A percentile compares a stretch with the other conserved stretches of the same genome.
phyloP scores from a whole-genome alignment of 1,284 basidiomycete species.

The Fistulina hepatica region DNA sequence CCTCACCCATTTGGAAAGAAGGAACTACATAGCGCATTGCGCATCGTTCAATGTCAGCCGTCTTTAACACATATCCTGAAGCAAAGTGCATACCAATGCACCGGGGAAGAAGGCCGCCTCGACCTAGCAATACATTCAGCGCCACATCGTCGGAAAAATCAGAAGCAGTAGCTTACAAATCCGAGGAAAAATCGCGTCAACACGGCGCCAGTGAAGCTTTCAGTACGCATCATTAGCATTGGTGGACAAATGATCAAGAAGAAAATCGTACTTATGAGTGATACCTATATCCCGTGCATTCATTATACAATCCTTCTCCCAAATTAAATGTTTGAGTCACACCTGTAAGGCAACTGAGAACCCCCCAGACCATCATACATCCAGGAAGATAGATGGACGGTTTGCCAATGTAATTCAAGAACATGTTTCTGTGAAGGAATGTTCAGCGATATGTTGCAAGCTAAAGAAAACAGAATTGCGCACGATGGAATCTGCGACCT shows the following conservation, averaged over 20 bases:
- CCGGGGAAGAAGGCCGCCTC: conserved; percentile 63
- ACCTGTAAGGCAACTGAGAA: conserved; percentile 52
- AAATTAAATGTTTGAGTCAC: background rate
- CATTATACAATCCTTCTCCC: background rate
- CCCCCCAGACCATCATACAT: conserved; percentile 62
- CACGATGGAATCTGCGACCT: too few species aligned
- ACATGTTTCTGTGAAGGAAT: conserved; percentile 45
- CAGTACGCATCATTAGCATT: conserved; percentile 2
- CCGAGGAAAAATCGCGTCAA: conserved; percentile 61
- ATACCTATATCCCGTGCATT: conserved; percentile 21
- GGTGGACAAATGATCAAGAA: background rate
- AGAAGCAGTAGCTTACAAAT: too few species aligned
- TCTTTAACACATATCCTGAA: conserved; percentile 1
- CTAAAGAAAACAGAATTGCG: conserved; percentile 15
- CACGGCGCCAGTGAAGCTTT: conserved; percentile 53
- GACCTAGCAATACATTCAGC: too few species aligned
- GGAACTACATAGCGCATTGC: conserved; percentile 23
- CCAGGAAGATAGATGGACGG: conserved; percentile 60
- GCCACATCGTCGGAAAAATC: too few species aligned
- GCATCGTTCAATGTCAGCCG: background rate
- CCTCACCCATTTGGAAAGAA: conserved; percentile 35
- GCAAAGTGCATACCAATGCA: conserved; percentile 21
- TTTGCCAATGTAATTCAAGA: conserved; percentile 55
- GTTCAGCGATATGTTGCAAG: background rate
- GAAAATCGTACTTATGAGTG: conserved; percentile 27